Conservation (phyloP, 2,329 filamentous ascomycete genomes). For the Colletotrichum paranaense region DNA sequence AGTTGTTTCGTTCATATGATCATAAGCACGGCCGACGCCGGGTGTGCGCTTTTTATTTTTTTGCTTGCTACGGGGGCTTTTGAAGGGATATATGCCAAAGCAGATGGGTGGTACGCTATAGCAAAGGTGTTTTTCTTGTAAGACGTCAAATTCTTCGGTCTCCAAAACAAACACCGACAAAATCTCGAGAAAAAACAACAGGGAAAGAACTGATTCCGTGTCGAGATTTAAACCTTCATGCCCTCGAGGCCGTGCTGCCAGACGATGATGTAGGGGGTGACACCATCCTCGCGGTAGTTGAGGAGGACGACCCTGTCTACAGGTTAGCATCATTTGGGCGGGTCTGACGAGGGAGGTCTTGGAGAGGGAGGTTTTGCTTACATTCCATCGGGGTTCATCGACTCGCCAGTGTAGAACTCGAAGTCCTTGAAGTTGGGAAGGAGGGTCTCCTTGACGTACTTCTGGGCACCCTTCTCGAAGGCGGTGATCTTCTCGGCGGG, state of each 20-base stretch:
- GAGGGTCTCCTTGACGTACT: slow-evolving; percentile 85
- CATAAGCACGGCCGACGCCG: slow-evolving; percentile 26
- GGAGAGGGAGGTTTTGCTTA: slow-evolving; percentile 58
- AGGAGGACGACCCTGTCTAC: slow-evolving; percentile 81
- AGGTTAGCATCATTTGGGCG: neutral
- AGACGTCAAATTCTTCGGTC: slow-evolving; percentile 16
- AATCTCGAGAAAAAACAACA: slow-evolving; percentile 25
- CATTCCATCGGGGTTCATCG: slow-evolving; percentile 95
- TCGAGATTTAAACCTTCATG: slow-evolving; percentile 84
- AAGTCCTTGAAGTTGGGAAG: slow-evolving; percentile 92
- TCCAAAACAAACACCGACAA: slow-evolving; percentile 12
- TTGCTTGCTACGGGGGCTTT: slow-evolving; percentile 34
- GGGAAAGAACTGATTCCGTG: neutral
- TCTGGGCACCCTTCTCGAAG: slow-evolving; percentile 82
- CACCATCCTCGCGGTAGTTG: slow-evolving; percentile 97
- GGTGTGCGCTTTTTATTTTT: slow-evolving; percentile 29
- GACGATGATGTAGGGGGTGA: slow-evolving; percentile 88
- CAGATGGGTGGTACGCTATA: slow-evolving; percentile 34
- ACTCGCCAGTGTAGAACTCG: slow-evolving; percentile 93
- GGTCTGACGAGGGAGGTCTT: neutral
- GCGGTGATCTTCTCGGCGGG: slow-evolving; percentile 74
- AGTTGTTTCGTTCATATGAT: neutral
- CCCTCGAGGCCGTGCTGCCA: slow-evolving; percentile 95
- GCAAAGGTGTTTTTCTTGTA: slow-evolving; percentile 17
- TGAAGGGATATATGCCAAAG: slow-evolving; percentile 38